Conservation (phyloP, 208 protist species). For the Strigomonas galati region DNA sequence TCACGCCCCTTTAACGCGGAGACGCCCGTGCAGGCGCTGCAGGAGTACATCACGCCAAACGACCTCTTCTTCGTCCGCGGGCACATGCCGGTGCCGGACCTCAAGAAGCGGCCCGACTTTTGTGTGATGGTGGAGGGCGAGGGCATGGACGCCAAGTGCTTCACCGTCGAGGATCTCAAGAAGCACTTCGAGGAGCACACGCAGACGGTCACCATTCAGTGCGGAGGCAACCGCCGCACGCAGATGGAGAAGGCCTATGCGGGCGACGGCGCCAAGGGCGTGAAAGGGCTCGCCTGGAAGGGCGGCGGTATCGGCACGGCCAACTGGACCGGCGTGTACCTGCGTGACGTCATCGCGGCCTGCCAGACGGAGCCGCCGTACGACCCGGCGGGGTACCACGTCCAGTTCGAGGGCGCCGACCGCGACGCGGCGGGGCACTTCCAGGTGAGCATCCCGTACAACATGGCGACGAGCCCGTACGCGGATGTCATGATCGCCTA, state of each 20-base stretch:
- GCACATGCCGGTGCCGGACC: constrained; percentile 71
- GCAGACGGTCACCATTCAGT: constrained; percentile 55
- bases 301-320: constrained; percentile 59
- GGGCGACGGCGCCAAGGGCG: constrained; percentile 16
- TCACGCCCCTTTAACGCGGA: constrained; percentile 71
- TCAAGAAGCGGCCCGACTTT: constrained; percentile 25
- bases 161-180: constrained; percentile 59
- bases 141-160: constrained; percentile 26
- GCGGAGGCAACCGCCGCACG: constrained; percentile 69
- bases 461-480: constrained; percentile 37
- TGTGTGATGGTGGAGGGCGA: constrained; percentile 42
- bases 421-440: constrained; percentile 41
- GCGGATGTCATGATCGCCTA: constrained; percentile 79
- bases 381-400: constrained; percentile 31
- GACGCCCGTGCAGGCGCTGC: constrained; percentile 26
- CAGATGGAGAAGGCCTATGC: constrained; percentile 29
- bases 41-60: constrained; percentile 65
- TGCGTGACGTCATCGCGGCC: constrained; percentile 51
- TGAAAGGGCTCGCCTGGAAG: constrained; percentile 56
- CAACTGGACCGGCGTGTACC: constrained; percentile 52
- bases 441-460: constrained; percentile 60
- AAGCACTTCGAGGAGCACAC: constrained; percentile 31
- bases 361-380: constrained; percentile 17
- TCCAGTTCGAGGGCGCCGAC: constrained; percentile 75
- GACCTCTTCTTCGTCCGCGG: constrained; percentile 76